Base-by-base conservation (phyloP, 1,139 yeast genomes). In the Debaryomyces fabryi region DNA sequence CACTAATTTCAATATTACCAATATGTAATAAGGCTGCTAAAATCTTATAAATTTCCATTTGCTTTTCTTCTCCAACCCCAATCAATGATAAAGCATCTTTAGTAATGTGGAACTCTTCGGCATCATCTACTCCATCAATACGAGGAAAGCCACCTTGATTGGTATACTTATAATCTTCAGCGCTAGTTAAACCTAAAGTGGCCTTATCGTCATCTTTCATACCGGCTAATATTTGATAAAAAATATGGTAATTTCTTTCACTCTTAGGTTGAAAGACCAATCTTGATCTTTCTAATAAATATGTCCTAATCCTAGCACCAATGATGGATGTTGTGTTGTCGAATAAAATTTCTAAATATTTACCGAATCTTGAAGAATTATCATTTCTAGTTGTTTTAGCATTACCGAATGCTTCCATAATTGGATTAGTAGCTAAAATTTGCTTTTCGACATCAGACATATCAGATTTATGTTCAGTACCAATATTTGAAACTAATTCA, bases 391-490 rank as follows among this genome's bases (percentile, higher is more conserved):
- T 91, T 3, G 99, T 93, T 68, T 93, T 93, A 12, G 99, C 98
- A 66, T 93, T 93, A 78, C 99, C 99, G 68, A 93, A 93, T 1
- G 98, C 96, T 71, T 93, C 99, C 95, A 93, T 91, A 58, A 93
- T 93, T 5, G 99, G 99, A 65, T 93, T 93, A 0, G 99, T 93
- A 15, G 99, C 99, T 63, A 93, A 78, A 49, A 93, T 95, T 71
- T 89, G 97, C 64, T 89, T 87, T 70, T 93, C 99, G 27, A 95
- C 95, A 52, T 87, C 88, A 40, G 96, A 86, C 86, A 93, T 86
- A 57, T 90, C 95, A 43, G 85, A 81, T 52, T 73, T 74, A 59
- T 79, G 79, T 47, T 71, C 74, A 42, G 78, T 73, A 13, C 72
- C 74, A 32, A 67, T 61, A 48, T 69, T 67, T 34, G 65, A 64